Conservation (phyloP, 1,139 yeast genomes). For the Dujonia santamariae region DNA sequence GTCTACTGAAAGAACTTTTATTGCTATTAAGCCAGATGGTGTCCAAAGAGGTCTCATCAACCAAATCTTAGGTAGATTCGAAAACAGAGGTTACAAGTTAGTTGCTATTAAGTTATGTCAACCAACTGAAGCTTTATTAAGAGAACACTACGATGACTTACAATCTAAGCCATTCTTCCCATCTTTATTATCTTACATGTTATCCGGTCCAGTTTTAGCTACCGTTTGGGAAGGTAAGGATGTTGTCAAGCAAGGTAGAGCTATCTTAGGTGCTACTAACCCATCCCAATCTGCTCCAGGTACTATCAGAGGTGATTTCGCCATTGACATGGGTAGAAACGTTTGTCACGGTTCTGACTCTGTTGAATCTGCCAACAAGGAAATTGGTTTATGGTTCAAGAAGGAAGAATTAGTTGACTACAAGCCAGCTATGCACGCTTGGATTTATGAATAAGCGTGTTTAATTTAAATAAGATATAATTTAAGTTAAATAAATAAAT, state of each 20-base stretch:
- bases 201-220: conserved; percentile 97
- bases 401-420: conserved; percentile 92
- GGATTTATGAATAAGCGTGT: conserved; percentile 83
- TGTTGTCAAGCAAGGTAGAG: conserved; percentile 98
- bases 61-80: conserved; percentile 89
- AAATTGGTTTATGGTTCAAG: conserved; percentile 97
- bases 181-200: conserved; percentile 91
- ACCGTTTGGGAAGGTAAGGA: conserved; percentile 99
- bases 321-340: conserved; percentile 98
- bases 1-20: conserved; percentile 92
- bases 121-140: conserved; percentile 85
- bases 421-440: conserved; percentile 78
- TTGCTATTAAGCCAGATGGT: conserved; percentile 99
- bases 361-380: conserved; percentile 95
- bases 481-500: too few species aligned
- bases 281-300: conserved; percentile 98
- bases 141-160: conserved; percentile 94
- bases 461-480: too few species aligned
- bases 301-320: conserved; percentile 98
- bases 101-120: conserved; percentile 90
- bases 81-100: conserved; percentile 95
- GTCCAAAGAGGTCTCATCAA: conserved; percentile 98
- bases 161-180: conserved; percentile 98
- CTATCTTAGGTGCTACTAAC: conserved; percentile 98
- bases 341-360: conserved; percentile 99